These are phyloP conservation scores for Coemansia sp. DNA, from an alignment of 371 early-diverging fungal species.

Conservation along the genomic window DNA sequence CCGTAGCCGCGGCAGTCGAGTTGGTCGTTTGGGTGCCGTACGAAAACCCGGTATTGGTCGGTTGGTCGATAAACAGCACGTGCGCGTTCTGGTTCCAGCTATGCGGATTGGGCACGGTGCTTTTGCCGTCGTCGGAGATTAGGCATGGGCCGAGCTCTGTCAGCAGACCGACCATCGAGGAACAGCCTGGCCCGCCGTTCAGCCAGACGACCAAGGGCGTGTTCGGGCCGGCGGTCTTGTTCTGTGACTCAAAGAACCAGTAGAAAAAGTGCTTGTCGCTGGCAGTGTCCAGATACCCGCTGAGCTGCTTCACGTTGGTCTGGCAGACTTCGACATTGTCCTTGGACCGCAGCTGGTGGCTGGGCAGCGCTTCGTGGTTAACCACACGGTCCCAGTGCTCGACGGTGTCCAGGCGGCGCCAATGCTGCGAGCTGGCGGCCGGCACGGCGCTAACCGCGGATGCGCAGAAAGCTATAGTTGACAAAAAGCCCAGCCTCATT, in stretches of 20 bases:
- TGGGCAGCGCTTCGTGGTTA: not conserved
- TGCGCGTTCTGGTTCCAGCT: slow-evolving; percentile 79
- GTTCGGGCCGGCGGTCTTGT: slow-evolving; percentile 53
- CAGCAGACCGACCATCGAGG: slow-evolving; percentile 71
- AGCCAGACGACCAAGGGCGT: slow-evolving; percentile 69
- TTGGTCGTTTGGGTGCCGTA: slow-evolving; percentile 57
- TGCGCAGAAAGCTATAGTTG: no score
- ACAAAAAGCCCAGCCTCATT: no score
- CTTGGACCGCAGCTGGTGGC: slow-evolving; percentile 4
- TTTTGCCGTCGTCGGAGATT: slow-evolving; percentile 60
- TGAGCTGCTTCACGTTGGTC: slow-evolving; percentile 40
- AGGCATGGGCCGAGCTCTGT: slow-evolving; percentile 78
- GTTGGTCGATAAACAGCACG: slow-evolving; percentile 81
- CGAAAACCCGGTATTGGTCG: slow-evolving; percentile 75
- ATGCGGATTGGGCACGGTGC: slow-evolving; percentile 57
- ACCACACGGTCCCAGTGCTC: slow-evolving; percentile 6
- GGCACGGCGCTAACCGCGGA: no score
- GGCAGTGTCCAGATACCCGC: slow-evolving; percentile 63
- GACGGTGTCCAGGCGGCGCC: slow-evolving; percentile 1
- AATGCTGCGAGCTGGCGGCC: not conserved
- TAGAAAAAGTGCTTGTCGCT: slow-evolving; percentile 72
- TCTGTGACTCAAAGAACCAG: slow-evolving; percentile 86
- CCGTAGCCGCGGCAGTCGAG: slow-evolving; percentile 57
- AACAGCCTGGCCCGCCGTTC: slow-evolving; percentile 86
- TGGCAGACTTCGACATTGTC: slow-evolving; percentile 13